Percentiles rank a stretch among this genome's conserved stretches.
Evolutionary conservation across 208 protist genomes (phyloP).

Genomic region (Entamoeba invadens): DNA sequence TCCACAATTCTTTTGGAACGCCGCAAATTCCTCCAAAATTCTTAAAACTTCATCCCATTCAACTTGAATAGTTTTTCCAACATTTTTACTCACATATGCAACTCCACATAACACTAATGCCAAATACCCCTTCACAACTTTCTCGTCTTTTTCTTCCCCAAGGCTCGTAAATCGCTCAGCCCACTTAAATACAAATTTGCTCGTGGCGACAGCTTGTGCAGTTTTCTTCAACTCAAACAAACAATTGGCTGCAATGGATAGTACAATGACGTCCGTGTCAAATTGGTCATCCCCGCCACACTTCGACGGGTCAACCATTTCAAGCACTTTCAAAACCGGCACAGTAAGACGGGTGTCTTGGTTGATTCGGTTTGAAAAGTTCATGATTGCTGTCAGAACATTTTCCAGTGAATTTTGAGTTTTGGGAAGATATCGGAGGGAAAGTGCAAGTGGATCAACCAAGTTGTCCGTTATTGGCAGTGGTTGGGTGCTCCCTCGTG

Average conservation of each 20-base stretch:
- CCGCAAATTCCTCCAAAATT: neutral
- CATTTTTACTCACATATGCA: neutral
- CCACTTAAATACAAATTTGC: neutral
- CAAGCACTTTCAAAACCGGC: neutral
- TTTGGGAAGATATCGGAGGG: neutral
- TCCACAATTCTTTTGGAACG: neutral
- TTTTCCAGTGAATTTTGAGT: neutral
- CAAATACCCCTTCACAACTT: neutral
- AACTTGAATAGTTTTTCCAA: neutral
- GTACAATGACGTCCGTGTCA: neutral
- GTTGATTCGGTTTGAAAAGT: neutral
- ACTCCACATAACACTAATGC: neutral
- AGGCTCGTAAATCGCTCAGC: neutral
- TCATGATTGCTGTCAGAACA: neutral
- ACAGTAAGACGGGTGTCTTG: neutral
- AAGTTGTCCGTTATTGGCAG: neutral
- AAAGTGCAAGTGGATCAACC: neutral
- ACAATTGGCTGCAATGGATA: neutral
- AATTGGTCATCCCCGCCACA: neutral
- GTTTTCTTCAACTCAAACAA: neutral
- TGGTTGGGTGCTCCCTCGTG: neutral
- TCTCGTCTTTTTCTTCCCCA: neutral
- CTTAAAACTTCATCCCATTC: neutral
- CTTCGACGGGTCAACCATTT: neutral
- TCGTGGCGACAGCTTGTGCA: neutral